Conservation (phyloP, 2,329 filamentous ascomycete species). For the Diaporthe amygdali region DNA sequence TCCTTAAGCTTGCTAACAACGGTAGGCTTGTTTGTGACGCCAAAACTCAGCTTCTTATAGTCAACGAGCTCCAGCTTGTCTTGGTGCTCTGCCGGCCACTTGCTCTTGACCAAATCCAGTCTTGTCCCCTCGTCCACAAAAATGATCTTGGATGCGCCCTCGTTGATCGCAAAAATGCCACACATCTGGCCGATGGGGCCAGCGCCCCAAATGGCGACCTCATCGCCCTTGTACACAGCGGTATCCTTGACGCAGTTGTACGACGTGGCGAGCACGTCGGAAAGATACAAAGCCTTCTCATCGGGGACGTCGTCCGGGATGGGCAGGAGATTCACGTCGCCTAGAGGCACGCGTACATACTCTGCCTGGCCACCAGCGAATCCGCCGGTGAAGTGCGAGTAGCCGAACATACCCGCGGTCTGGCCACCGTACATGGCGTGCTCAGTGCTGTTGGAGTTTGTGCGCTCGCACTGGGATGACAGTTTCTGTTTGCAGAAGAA, state of each 20-base stretch:
- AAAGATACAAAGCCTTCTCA: slow-evolving; percentile 82
- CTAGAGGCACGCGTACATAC: slow-evolving; percentile 81
- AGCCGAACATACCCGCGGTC: slow-evolving; percentile 77
- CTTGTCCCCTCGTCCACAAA: slow-evolving; percentile 78
- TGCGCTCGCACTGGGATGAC: slow-evolving; percentile 80
- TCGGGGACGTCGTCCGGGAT: slow-evolving; percentile 82
- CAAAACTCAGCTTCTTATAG: slow-evolving; percentile 63
- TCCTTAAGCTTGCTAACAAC: slow-evolving; percentile 78
- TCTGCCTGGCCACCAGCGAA: slow-evolving; percentile 90
- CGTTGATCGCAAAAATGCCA: slow-evolving; percentile 74
- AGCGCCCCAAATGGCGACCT: slow-evolving; percentile 84
- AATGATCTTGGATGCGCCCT: slow-evolving; percentile 78
- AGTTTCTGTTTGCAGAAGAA: slow-evolving; percentile 81
- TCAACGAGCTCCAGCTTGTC: slow-evolving; percentile 71
- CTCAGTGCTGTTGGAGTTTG: slow-evolving; percentile 73
- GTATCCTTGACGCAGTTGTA: slow-evolving; percentile 88
- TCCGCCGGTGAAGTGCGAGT: slow-evolving; percentile 81
- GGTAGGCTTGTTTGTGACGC: slow-evolving; percentile 62
- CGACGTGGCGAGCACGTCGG: slow-evolving; percentile 79
- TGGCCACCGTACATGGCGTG: slow-evolving; percentile 80
- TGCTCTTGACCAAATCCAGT: slow-evolving; percentile 69
- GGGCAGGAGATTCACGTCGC: slow-evolving; percentile 80
- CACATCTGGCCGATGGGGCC: slow-evolving; percentile 88
- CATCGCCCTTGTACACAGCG: slow-evolving; percentile 75
- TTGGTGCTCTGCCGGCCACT: slow-evolving; percentile 54